Percentiles rank a stretch among this genome's conserved stretches.
Evolutionary conservation across 75 land plant genomes (phyloP).

Genomic region (Pinus taeda): DNA sequence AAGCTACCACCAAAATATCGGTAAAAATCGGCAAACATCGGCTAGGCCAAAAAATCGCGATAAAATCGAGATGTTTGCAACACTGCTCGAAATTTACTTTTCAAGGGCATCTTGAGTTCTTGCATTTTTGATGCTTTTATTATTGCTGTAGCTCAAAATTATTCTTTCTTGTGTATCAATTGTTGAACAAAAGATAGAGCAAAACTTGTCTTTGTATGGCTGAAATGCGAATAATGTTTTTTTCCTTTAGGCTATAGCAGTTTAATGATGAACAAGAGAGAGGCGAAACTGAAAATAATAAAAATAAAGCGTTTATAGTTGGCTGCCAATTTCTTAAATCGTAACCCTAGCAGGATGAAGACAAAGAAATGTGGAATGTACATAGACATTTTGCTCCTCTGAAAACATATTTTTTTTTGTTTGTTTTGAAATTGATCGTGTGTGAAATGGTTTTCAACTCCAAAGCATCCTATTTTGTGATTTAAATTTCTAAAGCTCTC

Average conservation of each 20-base stretch:
- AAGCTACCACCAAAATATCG: too few species aligned
- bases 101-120: neutral
- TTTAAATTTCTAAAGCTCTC: neutral
- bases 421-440: neutral
- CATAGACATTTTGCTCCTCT: neutral
- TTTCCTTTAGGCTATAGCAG: neutral
- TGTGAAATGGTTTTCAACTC: neutral
- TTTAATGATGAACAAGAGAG: neutral
- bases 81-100: neutral
- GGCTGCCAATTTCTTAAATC: neutral
- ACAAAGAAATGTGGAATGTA: neutral
- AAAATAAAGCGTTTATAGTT: neutral
- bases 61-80: too few species aligned
- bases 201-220: neutral
- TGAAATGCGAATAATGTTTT: neutral
- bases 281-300: neutral
- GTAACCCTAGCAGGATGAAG: neutral
- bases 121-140: neutral
- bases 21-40: too few species aligned
- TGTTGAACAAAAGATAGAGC: neutral
- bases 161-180: neutral
- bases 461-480: neutral
- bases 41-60: too few species aligned
- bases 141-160: neutral
- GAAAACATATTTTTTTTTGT: neutral